Conservation (phyloP, 495 filamentous ascomycete species). For the Rhypophila decipiens region DNA sequence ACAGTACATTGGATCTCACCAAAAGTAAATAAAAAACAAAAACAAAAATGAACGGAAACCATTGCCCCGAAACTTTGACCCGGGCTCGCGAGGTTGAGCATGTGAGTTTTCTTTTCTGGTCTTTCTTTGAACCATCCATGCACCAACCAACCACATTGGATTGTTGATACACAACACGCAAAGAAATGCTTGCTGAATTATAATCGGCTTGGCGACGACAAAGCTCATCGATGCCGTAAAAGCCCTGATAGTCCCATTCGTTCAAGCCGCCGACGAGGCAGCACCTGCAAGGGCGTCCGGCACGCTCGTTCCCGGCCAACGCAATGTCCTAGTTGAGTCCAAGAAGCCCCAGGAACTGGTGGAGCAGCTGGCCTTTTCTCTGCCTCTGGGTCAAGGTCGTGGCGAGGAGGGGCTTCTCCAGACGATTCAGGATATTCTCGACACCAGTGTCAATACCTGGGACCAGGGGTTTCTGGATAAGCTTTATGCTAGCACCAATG, state of each 20-base stretch:
- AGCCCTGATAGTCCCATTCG: conserved; percentile 70
- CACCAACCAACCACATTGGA: too few species aligned
- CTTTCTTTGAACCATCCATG: too few species aligned
- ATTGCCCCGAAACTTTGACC: conserved; percentile 15
- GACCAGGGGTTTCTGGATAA: conserved; percentile 93
- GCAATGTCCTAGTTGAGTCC: conserved; percentile 62
- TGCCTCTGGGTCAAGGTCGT: conserved; percentile 56
- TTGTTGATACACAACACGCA: too few species aligned
- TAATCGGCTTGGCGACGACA: background rate
- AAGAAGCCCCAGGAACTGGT: conserved; percentile 65
- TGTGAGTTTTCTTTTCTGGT: conserved; percentile 39
- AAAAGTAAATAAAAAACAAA: background rate
- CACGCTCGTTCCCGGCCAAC: conserved; percentile 43
- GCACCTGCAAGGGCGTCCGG: conserved; percentile 42
- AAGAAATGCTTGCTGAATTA: background rate
- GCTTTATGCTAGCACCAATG: conserved; percentile 79
- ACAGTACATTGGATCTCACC: too few species aligned
- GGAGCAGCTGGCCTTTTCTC: conserved; percentile 53
- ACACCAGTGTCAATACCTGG: conserved; percentile 93
- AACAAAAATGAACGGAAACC: conserved; percentile 15
- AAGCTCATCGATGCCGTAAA: conserved; percentile 70
- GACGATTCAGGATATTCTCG: conserved; percentile 58
- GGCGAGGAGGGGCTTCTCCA: conserved; percentile 68
- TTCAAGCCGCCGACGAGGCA: conserved; percentile 66
- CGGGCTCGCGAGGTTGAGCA: conserved; percentile 32